Percentiles rank a stretch among this genome's conserved stretches.
Evolutionary conservation across 169 alveolate genomes (phyloP).

Genomic region (Plasmodium knowlesi): DNA sequence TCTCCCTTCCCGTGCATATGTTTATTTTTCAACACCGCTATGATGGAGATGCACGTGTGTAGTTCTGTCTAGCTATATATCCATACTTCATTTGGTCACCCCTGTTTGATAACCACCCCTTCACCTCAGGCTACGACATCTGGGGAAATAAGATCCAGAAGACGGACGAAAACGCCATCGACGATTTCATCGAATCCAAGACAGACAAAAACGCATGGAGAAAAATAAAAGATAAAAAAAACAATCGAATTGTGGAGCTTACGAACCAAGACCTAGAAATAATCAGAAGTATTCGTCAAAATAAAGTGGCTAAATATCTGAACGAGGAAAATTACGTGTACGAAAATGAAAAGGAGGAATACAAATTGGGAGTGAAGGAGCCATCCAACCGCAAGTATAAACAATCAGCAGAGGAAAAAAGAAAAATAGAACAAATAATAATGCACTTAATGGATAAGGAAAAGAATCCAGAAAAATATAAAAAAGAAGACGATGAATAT

Average conservation of each 20-base stretch:
- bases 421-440: conserved; percentile 14
- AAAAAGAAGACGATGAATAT: background rate
- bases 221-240: conserved; percentile 70
- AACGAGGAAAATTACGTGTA: conserved; percentile 39
- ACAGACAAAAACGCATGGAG: conserved; percentile 56
- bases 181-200: conserved; percentile 51
- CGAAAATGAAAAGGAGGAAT: conserved; percentile 75
- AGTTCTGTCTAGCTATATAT: background rate
- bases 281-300: conserved; percentile 56
- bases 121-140: conserved; percentile 52
- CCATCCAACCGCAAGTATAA: conserved; percentile 12
- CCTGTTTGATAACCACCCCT: background rate
- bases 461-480: conserved; percentile 50
- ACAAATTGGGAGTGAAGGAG: conserved; percentile 16
- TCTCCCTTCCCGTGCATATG: background rate
- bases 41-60: background rate
- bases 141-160: conserved; percentile 50
- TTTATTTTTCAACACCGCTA: background rate
- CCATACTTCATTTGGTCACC: background rate
- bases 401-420: conserved; percentile 14
- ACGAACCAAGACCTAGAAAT: conserved; percentile 59
- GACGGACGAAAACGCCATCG: conserved; percentile 37
- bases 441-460: conserved; percentile 16
- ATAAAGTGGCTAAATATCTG: conserved; percentile 36
- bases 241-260: conserved; percentile 42